Base-by-base conservation (phyloP, 2,329 filamentous ascomycete species). In the Dichotomopilus funicola region DNA sequence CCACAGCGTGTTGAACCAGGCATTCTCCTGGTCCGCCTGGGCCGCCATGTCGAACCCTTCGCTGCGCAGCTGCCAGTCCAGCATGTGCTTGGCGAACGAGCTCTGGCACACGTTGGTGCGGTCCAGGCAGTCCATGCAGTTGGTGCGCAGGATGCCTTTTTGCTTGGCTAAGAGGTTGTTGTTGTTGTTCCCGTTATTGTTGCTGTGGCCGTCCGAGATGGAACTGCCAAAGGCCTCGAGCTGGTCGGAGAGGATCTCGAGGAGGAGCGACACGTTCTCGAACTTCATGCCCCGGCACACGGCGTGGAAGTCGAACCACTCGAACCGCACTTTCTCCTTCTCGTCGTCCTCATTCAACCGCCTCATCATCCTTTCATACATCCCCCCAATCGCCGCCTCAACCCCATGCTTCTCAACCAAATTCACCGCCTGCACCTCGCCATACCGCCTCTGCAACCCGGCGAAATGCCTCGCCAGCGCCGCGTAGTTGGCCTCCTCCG, bases 121-220 rank as follows among this genome's bases (percentile, higher is more conserved):
- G 68, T 99, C 94, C 8, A 99, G 75, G 64, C 94, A 99, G 67
- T 99, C 94, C 94, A 99, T 97, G 70, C 94, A 99, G 67, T 99
- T 99, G 1, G 91, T 96, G 54, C 94, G 81, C n/a, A 97, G 70
- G 6, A 95, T 82, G 1, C 91, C 91, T 33, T 74, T 77, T 68
- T 96, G 91, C 47, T 68, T 73, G 4, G 67, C 63, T 12, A 71
- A 63, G 11, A 80, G 56, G 35, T 70, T 66, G 2, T 76, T 78
- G 13, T 74, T 70, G 10, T 27, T 27, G 19, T 27, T 27, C 19
- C 19, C 19, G 19, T 27, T 27, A 27, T 27, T 27, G 19, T 27
- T 27, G 19, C 19, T 27, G 19, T 27, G 19, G 19, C 19, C 19
- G 19, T 71, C 64, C 52, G 78, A 73, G 2, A 88, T 79, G 0